phyloP scores from a whole-genome alignment of 306 rosid genomes.

The Begonia masoniana region DNA sequence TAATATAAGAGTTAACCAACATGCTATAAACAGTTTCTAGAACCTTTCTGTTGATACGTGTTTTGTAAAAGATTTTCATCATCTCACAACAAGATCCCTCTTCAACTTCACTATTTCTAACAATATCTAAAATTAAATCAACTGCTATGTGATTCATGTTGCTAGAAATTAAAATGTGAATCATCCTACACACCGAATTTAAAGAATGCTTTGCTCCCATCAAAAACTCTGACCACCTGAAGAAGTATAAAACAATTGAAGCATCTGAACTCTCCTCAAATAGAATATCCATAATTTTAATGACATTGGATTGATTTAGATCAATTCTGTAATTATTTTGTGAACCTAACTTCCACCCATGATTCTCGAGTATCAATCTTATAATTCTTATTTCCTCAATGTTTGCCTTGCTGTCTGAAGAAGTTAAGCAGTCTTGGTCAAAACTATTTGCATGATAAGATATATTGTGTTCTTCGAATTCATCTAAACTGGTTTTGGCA shows the following conservation, averaged over 20 bases:
- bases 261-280: slow-evolving; percentile 26
- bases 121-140: slow-evolving; percentile 17
- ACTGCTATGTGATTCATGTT: slow-evolving; percentile 27
- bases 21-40: slow-evolving; percentile 20
- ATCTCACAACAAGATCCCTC: slow-evolving; percentile 9
- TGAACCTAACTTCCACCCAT: slow-evolving; percentile 18
- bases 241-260: slow-evolving; percentile 14
- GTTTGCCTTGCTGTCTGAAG: slow-evolving; percentile 2
- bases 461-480: slow-evolving; percentile 6
- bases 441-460: slow-evolving; percentile 4
- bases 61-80: slow-evolving; percentile 9
- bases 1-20: slow-evolving; percentile 17
- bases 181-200: slow-evolving; percentile 17
- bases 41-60: slow-evolving; percentile 10
- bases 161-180: slow-evolving; percentile 24
- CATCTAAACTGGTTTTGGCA: not conserved
- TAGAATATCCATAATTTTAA: slow-evolving; percentile 15
- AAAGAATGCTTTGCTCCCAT: slow-evolving; percentile 13
- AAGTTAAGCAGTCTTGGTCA: not conserved
- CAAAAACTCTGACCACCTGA: slow-evolving; percentile 20
- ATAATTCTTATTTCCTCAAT: slow-evolving; percentile 11
- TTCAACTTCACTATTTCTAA: slow-evolving; percentile 4
- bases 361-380: slow-evolving; percentile 12
- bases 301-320: slow-evolving; percentile 3
- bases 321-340: slow-evolving; percentile 4